Evolutionary conservation across 2,329 filamentous ascomycete genomes (phyloP).

Genomic region (Fusarium foetens): DNA sequence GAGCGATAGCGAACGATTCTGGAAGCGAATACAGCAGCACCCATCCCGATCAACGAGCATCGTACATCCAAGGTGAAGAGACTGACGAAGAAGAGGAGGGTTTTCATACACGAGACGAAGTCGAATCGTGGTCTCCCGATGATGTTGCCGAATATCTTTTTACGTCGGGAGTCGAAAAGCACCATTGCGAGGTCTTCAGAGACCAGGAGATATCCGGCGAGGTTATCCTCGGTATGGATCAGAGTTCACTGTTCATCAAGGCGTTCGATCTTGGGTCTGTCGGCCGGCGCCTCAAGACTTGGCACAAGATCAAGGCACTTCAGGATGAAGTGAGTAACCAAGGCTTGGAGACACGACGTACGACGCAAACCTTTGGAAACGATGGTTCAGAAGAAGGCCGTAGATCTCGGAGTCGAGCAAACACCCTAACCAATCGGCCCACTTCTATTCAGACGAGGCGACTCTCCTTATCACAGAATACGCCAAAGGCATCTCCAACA

Average conservation of each 20-base stretch:
- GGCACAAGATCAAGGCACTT: slow-evolving; percentile 93
- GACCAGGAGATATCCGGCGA: slow-evolving; percentile 97
- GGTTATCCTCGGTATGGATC: slow-evolving; percentile 92
- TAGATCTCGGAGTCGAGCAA: slow-evolving; percentile 65
- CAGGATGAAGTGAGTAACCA: slow-evolving; percentile 82
- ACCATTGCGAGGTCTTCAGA: slow-evolving; percentile 92
- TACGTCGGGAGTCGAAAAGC: slow-evolving; percentile 83
- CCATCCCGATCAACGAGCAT: slow-evolving; percentile 78
- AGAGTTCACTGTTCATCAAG: slow-evolving; percentile 93
- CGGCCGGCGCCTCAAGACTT: slow-evolving; percentile 88
- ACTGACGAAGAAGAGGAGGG: slow-evolving; percentile 92
- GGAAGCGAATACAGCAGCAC: slow-evolving; percentile 92
- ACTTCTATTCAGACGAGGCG: slow-evolving; percentile 60
- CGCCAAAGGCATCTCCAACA: slow-evolving; percentile 59
- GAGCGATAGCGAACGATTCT: slow-evolving; percentile 74
- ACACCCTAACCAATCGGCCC: slow-evolving; percentile 65
- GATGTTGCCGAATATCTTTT: slow-evolving; percentile 92
- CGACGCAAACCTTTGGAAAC: slow-evolving; percentile 67
- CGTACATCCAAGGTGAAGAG: slow-evolving; percentile 93
- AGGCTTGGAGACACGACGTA: slow-evolving; percentile 57
- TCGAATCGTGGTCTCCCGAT: slow-evolving; percentile 80
- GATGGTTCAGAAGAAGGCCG: slow-evolving; percentile 67
- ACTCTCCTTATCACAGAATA: slow-evolving; percentile 59
- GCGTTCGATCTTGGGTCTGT: slow-evolving; percentile 94
- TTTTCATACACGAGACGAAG: slow-evolving; percentile 75